Percentiles rank a stretch among this genome's conserved stretches.
Evolutionary conservation across 805 yeast species (phyloP).

Genomic region (Myxozyma melibiosi): DNA sequence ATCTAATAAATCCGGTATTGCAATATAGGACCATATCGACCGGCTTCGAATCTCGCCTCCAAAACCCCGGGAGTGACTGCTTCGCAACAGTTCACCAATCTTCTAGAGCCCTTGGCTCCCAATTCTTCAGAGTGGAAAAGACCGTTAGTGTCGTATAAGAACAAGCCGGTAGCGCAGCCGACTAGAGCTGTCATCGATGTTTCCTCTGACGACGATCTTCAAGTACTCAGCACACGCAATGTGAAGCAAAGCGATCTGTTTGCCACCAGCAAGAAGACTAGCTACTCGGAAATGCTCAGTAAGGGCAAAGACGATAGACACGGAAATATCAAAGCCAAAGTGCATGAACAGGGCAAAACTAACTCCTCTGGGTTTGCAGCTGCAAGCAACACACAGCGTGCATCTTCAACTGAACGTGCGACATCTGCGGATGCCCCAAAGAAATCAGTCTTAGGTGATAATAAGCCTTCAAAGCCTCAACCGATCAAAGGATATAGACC

Average conservation of each 20-base stretch:
- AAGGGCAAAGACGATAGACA: too few species aligned
- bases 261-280: too few species aligned
- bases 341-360: too few species aligned
- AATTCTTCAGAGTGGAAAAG: slow-evolving; percentile 14
- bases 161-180: neutral
- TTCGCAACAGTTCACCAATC: neutral
- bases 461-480: neutral
- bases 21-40: slow-evolving; percentile 9
- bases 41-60: slow-evolving; percentile 6
- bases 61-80: neutral
- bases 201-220: slow-evolving; percentile 9
- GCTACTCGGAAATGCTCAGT: too few species aligned
- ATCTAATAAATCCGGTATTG: neutral
- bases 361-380: too few species aligned
- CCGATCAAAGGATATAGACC: slow-evolving; percentile 5
- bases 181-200: neutral
- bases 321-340: too few species aligned
- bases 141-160: neutral
- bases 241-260: too few species aligned
- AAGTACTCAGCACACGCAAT: neutral
- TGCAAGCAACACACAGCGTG: too few species aligned
- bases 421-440: neutral
- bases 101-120: slow-evolving; percentile 30
- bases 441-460: neutral
- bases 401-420: neutral